Evolutionary conservation across 495 filamentous ascomycete species (phyloP).

Genomic region (Annulohypoxylon bovei): DNA sequence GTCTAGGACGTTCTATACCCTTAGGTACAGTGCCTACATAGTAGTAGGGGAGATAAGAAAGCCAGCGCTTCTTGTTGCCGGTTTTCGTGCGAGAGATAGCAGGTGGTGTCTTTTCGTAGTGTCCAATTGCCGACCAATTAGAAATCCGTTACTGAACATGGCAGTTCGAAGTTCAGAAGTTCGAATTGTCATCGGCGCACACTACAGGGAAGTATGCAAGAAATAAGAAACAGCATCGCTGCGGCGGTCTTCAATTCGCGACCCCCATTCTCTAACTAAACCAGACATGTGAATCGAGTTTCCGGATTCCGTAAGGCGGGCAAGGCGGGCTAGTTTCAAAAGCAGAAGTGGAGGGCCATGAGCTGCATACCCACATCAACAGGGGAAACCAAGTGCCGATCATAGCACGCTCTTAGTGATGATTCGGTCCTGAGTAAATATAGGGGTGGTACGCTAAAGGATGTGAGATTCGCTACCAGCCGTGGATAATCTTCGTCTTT

Average conservation of each 20-base stretch:
- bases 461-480: slow-evolving; percentile 38
- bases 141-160: slow-evolving; percentile 1
- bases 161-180: slow-evolving; percentile 15
- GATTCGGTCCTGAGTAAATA: slow-evolving; percentile 20
- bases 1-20: neutral
- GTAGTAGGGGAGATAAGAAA: slow-evolving; percentile 24
- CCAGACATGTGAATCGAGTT: slow-evolving; percentile 25
- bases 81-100: slow-evolving; percentile 1
- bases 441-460: slow-evolving; percentile 18
- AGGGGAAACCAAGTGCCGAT: slow-evolving; percentile 44
- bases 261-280: slow-evolving; percentile 10
- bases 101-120: slow-evolving; percentile 3
- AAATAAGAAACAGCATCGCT: slow-evolving; percentile 1
- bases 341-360: neutral
- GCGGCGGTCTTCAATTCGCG: neutral
- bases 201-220: neutral
- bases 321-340: slow-evolving; percentile 14
- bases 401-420: slow-evolving; percentile 16
- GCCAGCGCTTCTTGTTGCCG: slow-evolving; percentile 6
- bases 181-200: slow-evolving; percentile 24
- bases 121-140: neutral
- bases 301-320: slow-evolving; percentile 27
- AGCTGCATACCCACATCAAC: slow-evolving; percentile 30
- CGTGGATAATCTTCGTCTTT: slow-evolving; percentile 24
- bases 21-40: no score